Conservation (phyloP, 2,329 filamentous ascomycete genomes). For the Didymosphaeria variabile region DNA sequence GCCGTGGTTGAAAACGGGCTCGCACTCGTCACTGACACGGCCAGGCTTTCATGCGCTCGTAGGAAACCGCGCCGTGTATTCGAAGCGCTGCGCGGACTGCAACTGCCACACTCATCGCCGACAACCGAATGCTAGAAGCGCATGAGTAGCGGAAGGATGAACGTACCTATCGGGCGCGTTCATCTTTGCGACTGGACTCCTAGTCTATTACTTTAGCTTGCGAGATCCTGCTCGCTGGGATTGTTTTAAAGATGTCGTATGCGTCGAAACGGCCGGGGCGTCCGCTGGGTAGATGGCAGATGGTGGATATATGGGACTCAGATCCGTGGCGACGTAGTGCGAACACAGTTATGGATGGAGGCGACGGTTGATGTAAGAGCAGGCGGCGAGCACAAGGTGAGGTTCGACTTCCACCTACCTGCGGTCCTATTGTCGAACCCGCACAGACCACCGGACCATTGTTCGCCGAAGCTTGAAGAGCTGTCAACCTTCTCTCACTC, state of each 20-base stretch:
- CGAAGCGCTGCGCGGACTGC: conserved; percentile 14
- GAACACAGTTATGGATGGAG: not conserved
- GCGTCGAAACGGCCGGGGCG: not conserved
- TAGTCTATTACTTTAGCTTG: conserved; percentile 2
- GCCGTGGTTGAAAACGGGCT: not conserved
- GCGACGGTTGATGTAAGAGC: not conserved
- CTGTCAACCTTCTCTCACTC: not conserved
- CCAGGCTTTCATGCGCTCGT: not conserved
- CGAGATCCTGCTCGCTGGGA: not conserved
- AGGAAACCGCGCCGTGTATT: conserved; percentile 1
- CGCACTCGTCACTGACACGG: not conserved
- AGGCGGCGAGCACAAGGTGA: not conserved
- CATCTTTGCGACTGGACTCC: conserved; percentile 33
- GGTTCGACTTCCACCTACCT: conserved; percentile 2
- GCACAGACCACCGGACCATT: conserved; percentile 6
- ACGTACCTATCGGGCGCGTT: conserved; percentile 51
- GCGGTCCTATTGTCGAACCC: not conserved
- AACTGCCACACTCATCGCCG: conserved; percentile 18
- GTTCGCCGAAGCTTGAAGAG: not conserved
- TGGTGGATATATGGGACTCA: not conserved
- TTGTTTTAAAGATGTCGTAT: conserved; percentile 2
- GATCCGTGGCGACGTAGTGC: not conserved
- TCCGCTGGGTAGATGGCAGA: not conserved
- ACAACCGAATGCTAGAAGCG: conserved; percentile 1
- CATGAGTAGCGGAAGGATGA: conserved; percentile 8